Evolutionary conservation across 495 filamentous ascomycete genomes (phyloP).

Genomic region (Tuber magnatum): DNA sequence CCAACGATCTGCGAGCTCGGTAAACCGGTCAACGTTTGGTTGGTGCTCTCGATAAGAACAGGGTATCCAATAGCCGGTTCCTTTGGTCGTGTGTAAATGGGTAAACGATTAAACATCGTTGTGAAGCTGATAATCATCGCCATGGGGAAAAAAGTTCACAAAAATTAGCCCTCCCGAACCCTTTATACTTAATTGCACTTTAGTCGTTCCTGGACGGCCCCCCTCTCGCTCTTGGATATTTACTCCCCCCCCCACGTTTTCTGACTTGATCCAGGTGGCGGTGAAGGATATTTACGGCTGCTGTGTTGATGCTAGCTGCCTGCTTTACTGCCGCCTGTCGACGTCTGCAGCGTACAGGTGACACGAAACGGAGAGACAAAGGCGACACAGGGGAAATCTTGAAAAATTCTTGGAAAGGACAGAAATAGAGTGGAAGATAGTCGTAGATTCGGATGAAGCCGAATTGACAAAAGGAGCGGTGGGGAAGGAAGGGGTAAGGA

Average conservation of each 20-base stretch:
- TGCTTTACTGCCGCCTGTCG: not conserved
- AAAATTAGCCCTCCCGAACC: constrained; percentile 13
- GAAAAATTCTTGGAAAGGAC: constrained; percentile 3
- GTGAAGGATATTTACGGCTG: constrained; percentile 16
- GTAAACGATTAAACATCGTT: constrained; percentile 39
- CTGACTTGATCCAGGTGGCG: constrained; percentile 1
- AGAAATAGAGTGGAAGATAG: constrained; percentile 14
- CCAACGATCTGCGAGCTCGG: constrained; percentile 31
- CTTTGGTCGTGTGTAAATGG: constrained; percentile 38
- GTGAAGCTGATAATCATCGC: constrained; percentile 31
- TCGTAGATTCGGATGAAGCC: not conserved
- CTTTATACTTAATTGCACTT: constrained; percentile 13
- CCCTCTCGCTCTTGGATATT: not conserved
- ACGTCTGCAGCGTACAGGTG: constrained; percentile 3
- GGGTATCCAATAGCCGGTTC: constrained; percentile 40
- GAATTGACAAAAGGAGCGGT: not conserved
- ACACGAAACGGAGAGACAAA: constrained; percentile 12
- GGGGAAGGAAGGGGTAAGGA: not conserved
- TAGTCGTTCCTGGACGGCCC: not conserved
- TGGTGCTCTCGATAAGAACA: constrained; percentile 34
- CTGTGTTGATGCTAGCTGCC: constrained; percentile 11
- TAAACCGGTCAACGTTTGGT: constrained; percentile 29
- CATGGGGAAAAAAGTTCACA: constrained; percentile 9
- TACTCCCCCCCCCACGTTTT: not conserved
- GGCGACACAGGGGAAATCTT: constrained; percentile 12